These are phyloP conservation scores for Yamadazyma diospyri DNA, from an alignment of 1,139 yeast species.

Conservation along the genomic window DNA sequence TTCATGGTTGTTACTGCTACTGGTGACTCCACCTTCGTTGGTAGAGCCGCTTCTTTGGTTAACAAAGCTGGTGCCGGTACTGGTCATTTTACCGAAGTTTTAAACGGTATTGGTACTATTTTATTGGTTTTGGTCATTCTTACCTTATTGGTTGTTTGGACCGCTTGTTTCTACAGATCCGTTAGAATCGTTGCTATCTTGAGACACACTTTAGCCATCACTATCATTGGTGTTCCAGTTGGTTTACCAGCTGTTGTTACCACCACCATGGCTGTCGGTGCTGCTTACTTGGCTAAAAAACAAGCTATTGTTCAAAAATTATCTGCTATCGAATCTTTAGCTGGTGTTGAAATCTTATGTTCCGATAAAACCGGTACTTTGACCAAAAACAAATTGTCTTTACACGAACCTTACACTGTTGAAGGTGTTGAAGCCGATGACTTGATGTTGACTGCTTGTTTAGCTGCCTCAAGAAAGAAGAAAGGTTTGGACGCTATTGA, in stretches of 20 bases:
- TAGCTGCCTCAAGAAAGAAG: conserved; percentile 98
- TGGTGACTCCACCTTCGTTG: conserved; percentile 90
- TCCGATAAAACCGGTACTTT: conserved; percentile 99
- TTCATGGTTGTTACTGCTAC: conserved; percentile 94
- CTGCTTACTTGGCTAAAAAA: conserved; percentile 98
- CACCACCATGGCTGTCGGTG: conserved; percentile 99
- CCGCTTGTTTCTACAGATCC: conserved; percentile 93
- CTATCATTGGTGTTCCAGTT: conserved; percentile 99
- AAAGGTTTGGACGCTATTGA: conserved; percentile 98
- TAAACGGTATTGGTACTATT: conserved; percentile 96
- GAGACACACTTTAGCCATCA: conserved; percentile 92
- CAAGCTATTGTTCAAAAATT: conserved; percentile 98
- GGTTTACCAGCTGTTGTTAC: conserved; percentile 99
- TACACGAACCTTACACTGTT: conserved; percentile 98
- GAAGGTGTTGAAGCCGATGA: conserved; percentile 98
- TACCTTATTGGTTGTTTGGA: conserved; percentile 88
- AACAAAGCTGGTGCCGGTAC: conserved; percentile 91
- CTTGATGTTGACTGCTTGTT: conserved; percentile 95
- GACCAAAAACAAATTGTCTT: conserved; percentile 94
- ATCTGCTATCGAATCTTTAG: conserved; percentile 97
- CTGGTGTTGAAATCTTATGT: conserved; percentile 98
- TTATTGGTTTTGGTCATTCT: conserved; percentile 84
- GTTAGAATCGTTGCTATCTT: conserved; percentile 83
- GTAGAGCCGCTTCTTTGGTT: conserved; percentile 96
- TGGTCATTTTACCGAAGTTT: conserved; percentile 97